phyloP scores from a whole-genome alignment of 2,329 filamentous ascomycete species.

The Colletotrichum salicis region DNA sequence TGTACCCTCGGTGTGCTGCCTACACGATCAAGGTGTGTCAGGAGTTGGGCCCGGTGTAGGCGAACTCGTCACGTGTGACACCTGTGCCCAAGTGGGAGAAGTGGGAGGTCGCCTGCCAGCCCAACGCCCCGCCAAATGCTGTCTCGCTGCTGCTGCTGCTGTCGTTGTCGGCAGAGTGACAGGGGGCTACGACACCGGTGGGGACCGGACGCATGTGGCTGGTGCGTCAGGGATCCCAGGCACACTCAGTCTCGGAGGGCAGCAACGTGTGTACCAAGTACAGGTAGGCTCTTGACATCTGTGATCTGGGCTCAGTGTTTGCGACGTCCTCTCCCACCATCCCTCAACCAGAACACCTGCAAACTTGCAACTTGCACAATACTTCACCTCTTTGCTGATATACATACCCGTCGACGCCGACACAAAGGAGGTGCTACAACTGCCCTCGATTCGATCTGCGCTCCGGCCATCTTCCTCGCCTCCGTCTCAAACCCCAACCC shows the following conservation, averaged over 20 bases:
- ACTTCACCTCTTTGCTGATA: slow-evolving; percentile 3
- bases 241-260: slow-evolving; percentile 4
- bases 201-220: slow-evolving; percentile 27
- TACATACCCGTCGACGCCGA: slow-evolving; percentile 20
- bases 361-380: slow-evolving; percentile 11
- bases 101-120: not conserved
- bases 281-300: slow-evolving; percentile 23
- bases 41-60: not conserved
- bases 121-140: slow-evolving; percentile 22
- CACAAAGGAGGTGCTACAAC: not conserved
- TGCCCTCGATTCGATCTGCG: not conserved
- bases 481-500: slow-evolving; percentile 14
- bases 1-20: not conserved
- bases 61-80: slow-evolving; percentile 17
- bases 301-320: slow-evolving; percentile 15
- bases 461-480: slow-evolving; percentile 12
- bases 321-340: slow-evolving; percentile 30
- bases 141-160: not conserved
- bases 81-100: slow-evolving; percentile 6
- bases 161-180: slow-evolving; percentile 17
- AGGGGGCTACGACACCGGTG: slow-evolving; percentile 30
- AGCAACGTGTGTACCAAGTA: slow-evolving; percentile 10
- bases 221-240: slow-evolving; percentile 32
- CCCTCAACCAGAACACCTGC: slow-evolving; percentile 7
- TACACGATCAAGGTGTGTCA: not conserved